Percentiles rank a stretch among this genome's conserved stretches.
phyloP scores from a whole-genome alignment of 176 grass and related monocot genomes.

The Triticum turgidum region DNA sequence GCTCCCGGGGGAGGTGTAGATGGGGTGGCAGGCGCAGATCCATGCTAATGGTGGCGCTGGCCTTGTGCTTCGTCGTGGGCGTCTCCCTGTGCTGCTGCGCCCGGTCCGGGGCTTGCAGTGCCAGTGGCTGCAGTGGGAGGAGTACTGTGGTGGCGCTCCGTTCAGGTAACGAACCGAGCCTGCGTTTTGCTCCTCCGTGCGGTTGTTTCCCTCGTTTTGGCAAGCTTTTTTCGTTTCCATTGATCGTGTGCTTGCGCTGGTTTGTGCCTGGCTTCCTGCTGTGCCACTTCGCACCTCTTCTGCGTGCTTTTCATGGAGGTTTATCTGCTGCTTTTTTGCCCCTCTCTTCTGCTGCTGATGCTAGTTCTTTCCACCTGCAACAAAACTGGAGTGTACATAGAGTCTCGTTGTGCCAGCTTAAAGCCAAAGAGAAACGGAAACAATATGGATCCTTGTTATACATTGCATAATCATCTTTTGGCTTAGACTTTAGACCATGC shows the following conservation, averaged over 20 bases:
- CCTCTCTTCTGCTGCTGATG: not conserved
- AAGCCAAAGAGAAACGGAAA: too few relatives aligned
- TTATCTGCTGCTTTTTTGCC: not conserved
- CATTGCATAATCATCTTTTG: not conserved
- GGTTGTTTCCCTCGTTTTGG: not conserved
- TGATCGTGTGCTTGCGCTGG: not conserved
- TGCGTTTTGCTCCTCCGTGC: not conserved
- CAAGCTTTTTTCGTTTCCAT: not conserved
- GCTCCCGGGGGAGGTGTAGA: not conserved
- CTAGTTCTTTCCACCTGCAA: not conserved
- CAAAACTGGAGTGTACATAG: not conserved
- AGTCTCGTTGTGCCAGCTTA: not conserved
- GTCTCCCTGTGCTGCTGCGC: constrained; percentile 36
- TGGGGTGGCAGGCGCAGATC: constrained; percentile 25
- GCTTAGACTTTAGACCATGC: not conserved
- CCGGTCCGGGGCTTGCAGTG: constrained; percentile 2
- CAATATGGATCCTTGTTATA: not conserved
- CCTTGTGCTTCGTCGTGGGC: constrained; percentile 24
- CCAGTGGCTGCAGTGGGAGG: not conserved
- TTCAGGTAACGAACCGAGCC: constrained; percentile 41
- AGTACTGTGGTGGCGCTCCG: constrained; percentile 1
- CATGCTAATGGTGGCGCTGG: constrained; percentile 22
- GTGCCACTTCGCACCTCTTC: not conserved
- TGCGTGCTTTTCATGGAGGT: not conserved
- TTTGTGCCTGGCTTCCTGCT: not conserved